Percentiles rank a stretch among this genome's conserved stretches.
phyloP scores from a whole-genome alignment of 2,329 filamentous ascomycete species.

The Tolypocladium inflatum region DNA sequence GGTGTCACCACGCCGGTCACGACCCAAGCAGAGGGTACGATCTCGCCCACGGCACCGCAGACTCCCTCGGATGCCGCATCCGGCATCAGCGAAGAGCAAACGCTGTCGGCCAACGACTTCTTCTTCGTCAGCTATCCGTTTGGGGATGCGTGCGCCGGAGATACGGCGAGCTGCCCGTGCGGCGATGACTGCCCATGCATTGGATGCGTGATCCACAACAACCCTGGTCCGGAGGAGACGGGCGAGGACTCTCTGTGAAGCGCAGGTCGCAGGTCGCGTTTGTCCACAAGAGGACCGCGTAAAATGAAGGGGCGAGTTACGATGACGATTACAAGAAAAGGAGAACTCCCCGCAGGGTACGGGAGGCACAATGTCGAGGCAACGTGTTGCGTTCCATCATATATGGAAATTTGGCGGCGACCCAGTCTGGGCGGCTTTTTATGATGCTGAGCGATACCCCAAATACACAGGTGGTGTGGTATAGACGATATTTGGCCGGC shows the following conservation, averaged over 20 bases:
- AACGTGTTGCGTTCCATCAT: not conserved
- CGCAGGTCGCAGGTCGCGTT: not conserved
- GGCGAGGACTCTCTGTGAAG: not conserved
- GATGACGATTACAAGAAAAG: not conserved
- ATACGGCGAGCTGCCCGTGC: slow-evolving; percentile 42
- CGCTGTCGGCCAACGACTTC: slow-evolving; percentile 42
- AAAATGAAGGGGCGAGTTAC: not conserved
- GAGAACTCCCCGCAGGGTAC: not conserved
- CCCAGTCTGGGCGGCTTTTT: not conserved
- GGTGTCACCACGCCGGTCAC: slow-evolving; percentile 8
- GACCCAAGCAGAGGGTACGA: slow-evolving; percentile 15
- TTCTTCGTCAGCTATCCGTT: slow-evolving; percentile 50
- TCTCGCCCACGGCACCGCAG: slow-evolving; percentile 29
- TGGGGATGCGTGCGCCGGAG: slow-evolving; percentile 36
- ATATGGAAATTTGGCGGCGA: not conserved
- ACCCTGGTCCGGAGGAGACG: slow-evolving; percentile 8
- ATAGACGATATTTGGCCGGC: not conserved
- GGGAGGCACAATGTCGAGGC: not conserved
- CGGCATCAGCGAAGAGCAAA: slow-evolving; percentile 38
- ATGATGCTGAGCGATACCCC: slow-evolving; percentile 1
- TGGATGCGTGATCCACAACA: slow-evolving; percentile 45
- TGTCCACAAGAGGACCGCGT: not conserved
- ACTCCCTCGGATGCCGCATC: slow-evolving; percentile 39
- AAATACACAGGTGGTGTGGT: not conserved
- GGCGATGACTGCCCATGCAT: slow-evolving; percentile 51